Conservation (phyloP, 2,329 filamentous ascomycete genomes). For the Cladosporium sp. region DNA sequence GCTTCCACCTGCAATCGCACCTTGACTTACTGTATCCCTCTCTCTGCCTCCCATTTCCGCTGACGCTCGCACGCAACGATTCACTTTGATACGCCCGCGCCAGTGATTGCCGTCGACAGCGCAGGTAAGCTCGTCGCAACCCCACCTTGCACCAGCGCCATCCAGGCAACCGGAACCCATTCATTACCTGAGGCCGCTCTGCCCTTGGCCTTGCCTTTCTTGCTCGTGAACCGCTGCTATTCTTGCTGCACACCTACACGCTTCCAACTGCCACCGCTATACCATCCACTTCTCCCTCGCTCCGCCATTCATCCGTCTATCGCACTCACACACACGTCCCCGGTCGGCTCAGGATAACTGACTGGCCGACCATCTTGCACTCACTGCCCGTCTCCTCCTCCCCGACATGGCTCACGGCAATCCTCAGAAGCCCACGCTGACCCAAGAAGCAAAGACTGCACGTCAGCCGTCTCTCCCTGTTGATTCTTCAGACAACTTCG, state of each 20-base stretch:
- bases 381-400: not conserved
- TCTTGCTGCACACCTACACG: not conserved
- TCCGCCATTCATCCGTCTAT: not conserved
- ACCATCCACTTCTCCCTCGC: not conserved
- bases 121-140: not conserved
- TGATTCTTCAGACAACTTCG: conserved; percentile 14
- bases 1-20: too few species aligned
- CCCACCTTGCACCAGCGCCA: not conserved
- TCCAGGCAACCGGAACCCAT: too few species aligned
- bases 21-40: too few species aligned
- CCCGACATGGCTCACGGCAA: not conserved
- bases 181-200: not conserved
- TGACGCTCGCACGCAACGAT: too few species aligned
- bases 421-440: not conserved
- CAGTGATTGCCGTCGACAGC: too few species aligned
- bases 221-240: not conserved
- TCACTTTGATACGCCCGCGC: too few species aligned
- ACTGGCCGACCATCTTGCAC: not conserved
- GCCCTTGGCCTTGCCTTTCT: not conserved
- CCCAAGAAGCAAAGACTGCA: not conserved
- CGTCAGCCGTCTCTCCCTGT: not conserved
- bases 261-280: not conserved
- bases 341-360: not conserved
- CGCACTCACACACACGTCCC: not conserved
- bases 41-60: too few species aligned